Conservation (phyloP, 2,329 filamentous ascomycete species). For the Aspergillus sergii region DNA sequence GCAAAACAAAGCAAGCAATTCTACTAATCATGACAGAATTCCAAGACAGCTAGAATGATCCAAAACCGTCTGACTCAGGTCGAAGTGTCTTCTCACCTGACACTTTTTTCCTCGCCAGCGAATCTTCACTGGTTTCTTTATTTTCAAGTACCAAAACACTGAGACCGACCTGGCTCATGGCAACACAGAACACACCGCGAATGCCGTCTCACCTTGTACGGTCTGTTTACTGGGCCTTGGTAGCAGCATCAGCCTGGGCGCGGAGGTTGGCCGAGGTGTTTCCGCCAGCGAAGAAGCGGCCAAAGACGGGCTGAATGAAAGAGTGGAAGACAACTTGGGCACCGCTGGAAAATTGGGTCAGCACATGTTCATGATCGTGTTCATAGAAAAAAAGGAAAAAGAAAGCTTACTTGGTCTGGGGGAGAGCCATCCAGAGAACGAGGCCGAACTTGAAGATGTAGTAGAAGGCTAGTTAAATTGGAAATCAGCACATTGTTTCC, state of each 20-base stretch:
- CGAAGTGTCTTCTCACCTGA: neutral
- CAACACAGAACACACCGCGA: slow-evolving; percentile 7
- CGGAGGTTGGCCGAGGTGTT: slow-evolving; percentile 86
- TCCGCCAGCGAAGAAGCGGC: slow-evolving; percentile 81
- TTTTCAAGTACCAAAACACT: neutral
- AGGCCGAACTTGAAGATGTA: slow-evolving; percentile 99
- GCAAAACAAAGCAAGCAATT: slow-evolving; percentile 13
- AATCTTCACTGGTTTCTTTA: neutral
- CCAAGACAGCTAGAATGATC: slow-evolving; percentile 12
- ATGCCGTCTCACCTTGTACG: slow-evolving; percentile 12
- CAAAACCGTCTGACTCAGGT: slow-evolving; percentile 3
- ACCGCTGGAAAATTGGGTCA: slow-evolving; percentile 62
- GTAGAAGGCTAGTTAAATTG: slow-evolving; percentile 71
- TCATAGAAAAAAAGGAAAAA: neutral
- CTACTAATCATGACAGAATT: slow-evolving; percentile 20
- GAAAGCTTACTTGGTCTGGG: slow-evolving; percentile 78
- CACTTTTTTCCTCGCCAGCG: slow-evolving; percentile 1
- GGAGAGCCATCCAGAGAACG: slow-evolving; percentile 96
- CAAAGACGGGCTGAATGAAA: slow-evolving; percentile 86
- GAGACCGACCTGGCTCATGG: neutral
- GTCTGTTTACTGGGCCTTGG: slow-evolving; percentile 56
- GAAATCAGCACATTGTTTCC: slow-evolving; percentile 25
- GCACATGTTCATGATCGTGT: neutral
- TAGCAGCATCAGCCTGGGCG: slow-evolving; percentile 77
- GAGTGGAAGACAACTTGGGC: slow-evolving; percentile 97